Evolutionary conservation across 352 stramenopile species (phyloP).

Genomic region (Phytophthora meadii): DNA sequence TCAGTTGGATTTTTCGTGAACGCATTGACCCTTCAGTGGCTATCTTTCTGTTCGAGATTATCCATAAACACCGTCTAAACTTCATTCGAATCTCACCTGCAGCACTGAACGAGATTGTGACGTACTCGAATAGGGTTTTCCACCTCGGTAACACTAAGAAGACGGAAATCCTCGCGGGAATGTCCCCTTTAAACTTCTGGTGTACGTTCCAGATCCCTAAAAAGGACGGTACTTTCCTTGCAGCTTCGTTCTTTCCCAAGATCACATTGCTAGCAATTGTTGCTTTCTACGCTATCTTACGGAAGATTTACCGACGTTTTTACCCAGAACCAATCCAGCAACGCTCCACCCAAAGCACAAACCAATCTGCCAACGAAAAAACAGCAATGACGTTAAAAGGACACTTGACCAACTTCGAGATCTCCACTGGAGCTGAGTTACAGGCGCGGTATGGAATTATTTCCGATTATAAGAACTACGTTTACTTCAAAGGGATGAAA

Average conservation of each 20-base stretch:
- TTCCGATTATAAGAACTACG: conserved; percentile 42
- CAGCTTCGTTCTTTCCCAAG: conserved; percentile 27
- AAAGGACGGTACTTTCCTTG: conserved; percentile 23
- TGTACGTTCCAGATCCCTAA: conserved; percentile 23
- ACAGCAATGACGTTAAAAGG: conserved; percentile 7
- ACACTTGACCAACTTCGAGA: conserved; percentile 40
- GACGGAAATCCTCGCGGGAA: conserved; percentile 1
- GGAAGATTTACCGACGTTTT: conserved; percentile 20
- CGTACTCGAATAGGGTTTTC: conserved; percentile 16
- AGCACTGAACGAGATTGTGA: conserved; percentile 9
- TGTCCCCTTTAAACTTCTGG: conserved; percentile 33
- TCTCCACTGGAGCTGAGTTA: conserved; percentile 37
- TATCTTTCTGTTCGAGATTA: conserved; percentile 34
- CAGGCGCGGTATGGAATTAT: conserved; percentile 43
- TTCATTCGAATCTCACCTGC: conserved; percentile 12
- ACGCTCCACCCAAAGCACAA: conserved; percentile 9
- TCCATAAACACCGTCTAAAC: conserved; percentile 23
- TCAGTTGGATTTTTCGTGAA: conserved; percentile 25
- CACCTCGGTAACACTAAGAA: conserved; percentile 8
- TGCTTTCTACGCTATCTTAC: conserved; percentile 16
- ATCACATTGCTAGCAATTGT: conserved; percentile 22
- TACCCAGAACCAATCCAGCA: conserved; percentile 14
- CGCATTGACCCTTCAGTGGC: conserved; percentile 29
- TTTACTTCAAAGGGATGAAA: conserved; percentile 22
- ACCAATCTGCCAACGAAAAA: conserved; percentile 19